Base-by-base conservation (phyloP, 169 alveolate species). In the Plasmodium vivax region DNA sequence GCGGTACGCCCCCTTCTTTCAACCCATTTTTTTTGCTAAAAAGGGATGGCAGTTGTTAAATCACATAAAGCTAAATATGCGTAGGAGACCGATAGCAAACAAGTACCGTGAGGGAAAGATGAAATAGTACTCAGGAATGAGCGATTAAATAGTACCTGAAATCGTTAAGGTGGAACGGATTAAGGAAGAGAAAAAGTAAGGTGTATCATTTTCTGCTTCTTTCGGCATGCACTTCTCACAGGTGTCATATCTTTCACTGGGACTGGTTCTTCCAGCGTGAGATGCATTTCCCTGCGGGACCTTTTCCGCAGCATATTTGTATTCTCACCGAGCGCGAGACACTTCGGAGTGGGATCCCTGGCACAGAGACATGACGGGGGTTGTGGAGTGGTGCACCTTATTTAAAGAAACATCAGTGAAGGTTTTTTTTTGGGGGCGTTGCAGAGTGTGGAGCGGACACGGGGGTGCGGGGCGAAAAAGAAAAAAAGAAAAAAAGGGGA, bases 101-200 rank as follows among this genome's bases (percentile, higher is more conserved):
- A 98, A 98, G 98, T 97, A 98, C 99, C 97, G 98, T 97, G 97
- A 98, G 97, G 98, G 99, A 98, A 98, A 97, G 98, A 97, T 97
- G 99, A 98, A 97, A 98, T 72, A 98, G 98, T 93, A 96, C 98
- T 96, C 97, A 96, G 98, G 96, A 96, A 97, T 97, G 98, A 97
- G 98, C 95, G 97, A 96, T 97, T 97, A 97, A 97, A 96, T 95
- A 97, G 71, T 38, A 96, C 97, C 98, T 97, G 98, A 96, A 96
- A 97, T 95, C 97, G 98, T 97, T 96, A 98, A 94, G 97, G 85
- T 95, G 98, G 98, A 96, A 96, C 97, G 97, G 97, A 96, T 94
- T 96, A 96, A 94, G 93, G 92, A 96, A 96, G 96, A 92, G 84
- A 96, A 80, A 79, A 73, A 83, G 68, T 74, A 77, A 82, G 95